Evolutionary conservation across 2,329 filamentous ascomycete species (phyloP), one percentile per base, ranked within the genome.

Genomic region (Plectosphaerella plurivora): DNA sequence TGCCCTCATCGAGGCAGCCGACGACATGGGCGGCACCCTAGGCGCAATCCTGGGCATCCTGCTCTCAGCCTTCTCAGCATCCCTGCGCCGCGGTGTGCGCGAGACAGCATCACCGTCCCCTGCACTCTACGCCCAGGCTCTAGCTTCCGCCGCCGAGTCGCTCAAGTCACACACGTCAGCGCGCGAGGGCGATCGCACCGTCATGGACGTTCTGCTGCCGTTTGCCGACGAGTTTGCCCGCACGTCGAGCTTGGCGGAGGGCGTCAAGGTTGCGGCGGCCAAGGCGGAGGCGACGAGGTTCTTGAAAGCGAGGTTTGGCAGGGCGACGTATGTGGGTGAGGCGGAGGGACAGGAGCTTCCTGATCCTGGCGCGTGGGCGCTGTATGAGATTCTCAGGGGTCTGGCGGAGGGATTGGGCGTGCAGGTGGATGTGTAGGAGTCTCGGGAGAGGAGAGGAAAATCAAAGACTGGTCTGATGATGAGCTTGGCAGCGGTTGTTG

Each of bases 1-100:
- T 33, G 54, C 59, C 1, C 62, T 63, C 5, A 65, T 62, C 9
- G 59, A 63, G 25, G 60, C 65, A 14, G 65, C 71, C 6, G 69
- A 72, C 50, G 62, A 62, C 52, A 71, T 71, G 67, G 68, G 64
- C 18, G 67, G 68, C 5, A 70, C 65, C 2, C 64, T 69, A 0
- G 68, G 68, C 8, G 68, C 64, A 15, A 65, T 66, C 41, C 55
- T 63, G n/a, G 63, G 63, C 10, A 65, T 66, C 49, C 54, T 65
- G 9, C 55, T 66, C 14, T 62, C 58, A 2, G 61, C 61, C 7
- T 61, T 60, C 18, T 53, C 55, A 1, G 55, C 59, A 2, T 51
- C 57, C 2, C 55, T 66, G 12, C 57, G 56, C 25, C 47, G 9
- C 7, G 47, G 48, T 28, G 45, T 35, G 6, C 44, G 39, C 16